phyloP scores from a whole-genome alignment of 257 asterid genomes.

The Eucommia ulmoides region DNA sequence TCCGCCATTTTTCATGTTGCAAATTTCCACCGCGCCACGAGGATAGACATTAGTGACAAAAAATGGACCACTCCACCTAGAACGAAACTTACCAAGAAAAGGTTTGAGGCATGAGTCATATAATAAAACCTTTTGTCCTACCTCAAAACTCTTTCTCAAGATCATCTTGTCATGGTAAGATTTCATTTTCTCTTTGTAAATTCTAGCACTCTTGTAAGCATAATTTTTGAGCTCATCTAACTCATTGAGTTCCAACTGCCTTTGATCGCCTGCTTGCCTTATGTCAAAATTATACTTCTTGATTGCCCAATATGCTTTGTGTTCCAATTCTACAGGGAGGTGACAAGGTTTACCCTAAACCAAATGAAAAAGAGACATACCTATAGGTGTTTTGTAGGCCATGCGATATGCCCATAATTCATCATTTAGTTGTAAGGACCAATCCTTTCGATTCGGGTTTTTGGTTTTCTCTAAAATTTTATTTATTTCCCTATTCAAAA shows the following conservation, averaged over 20 bases:
- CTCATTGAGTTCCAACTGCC: background rate
- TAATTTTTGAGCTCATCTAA: background rate
- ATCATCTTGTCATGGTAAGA: background rate
- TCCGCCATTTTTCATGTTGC: background rate
- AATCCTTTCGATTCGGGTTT: background rate
- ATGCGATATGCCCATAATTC: background rate
- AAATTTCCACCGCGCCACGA: background rate
- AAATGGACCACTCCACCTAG: background rate
- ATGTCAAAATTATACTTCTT: background rate
- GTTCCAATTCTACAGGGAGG: background rate
- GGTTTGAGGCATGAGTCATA: background rate
- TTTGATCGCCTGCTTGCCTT: background rate
- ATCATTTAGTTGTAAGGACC: background rate
- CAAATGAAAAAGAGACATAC: background rate
- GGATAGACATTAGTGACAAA: background rate
- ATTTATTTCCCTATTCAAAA: background rate
- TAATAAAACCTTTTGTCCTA: background rate
- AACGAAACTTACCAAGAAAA: background rate
- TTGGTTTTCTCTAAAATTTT: too few relatives aligned
- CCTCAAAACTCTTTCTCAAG: background rate
- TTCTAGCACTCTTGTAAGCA: background rate
- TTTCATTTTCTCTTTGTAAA: background rate
- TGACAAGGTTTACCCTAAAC: background rate
- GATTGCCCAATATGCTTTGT: background rate
- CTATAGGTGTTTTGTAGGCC: background rate